Evolutionary conservation across 2,329 filamentous ascomycete species (phyloP).

Genomic region (Akanthomyces dipterigenus): DNA sequence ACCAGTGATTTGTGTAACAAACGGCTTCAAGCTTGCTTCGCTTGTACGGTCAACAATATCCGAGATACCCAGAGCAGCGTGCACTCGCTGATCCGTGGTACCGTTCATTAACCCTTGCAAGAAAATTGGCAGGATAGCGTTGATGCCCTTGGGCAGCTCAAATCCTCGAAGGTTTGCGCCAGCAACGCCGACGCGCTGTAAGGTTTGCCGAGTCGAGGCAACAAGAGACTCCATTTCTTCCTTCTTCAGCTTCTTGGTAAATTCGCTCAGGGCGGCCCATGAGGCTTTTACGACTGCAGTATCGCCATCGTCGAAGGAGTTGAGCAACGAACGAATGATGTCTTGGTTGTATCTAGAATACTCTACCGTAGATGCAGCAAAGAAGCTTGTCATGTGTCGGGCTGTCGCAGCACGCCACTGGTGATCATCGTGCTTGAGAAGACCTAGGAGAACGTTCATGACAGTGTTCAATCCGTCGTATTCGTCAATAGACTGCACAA

Average conservation of each 20-base stretch:
- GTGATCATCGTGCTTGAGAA: conserved; percentile 92
- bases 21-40: conserved; percentile 80
- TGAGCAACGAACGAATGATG: conserved; percentile 80
- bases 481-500: conserved; percentile 89
- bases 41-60: conserved; percentile 93
- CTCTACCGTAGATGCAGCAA: conserved; percentile 70
- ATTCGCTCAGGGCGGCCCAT: conserved; percentile 78
- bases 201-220: conserved; percentile 73
- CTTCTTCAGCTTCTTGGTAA: conserved; percentile 86
- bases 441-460: conserved; percentile 84
- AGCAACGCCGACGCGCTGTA: conserved; percentile 82
- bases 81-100: conserved; percentile 81
- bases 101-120: conserved; percentile 97
- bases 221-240: conserved; percentile 97
- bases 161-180: conserved; percentile 85
- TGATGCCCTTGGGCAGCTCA: conserved; percentile 90
- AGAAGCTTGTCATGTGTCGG: conserved; percentile 78
- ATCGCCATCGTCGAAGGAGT: conserved; percentile 87
- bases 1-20: conserved; percentile 95
- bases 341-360: conserved; percentile 96
- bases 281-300: conserved; percentile 77
- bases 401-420: conserved; percentile 72
- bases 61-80: conserved; percentile 86
- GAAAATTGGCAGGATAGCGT: conserved; percentile 92
- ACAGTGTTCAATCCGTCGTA: conserved; percentile 91